phyloP scores from a whole-genome alignment of 495 filamentous ascomycete genomes.

The Podospora comata region DNA sequence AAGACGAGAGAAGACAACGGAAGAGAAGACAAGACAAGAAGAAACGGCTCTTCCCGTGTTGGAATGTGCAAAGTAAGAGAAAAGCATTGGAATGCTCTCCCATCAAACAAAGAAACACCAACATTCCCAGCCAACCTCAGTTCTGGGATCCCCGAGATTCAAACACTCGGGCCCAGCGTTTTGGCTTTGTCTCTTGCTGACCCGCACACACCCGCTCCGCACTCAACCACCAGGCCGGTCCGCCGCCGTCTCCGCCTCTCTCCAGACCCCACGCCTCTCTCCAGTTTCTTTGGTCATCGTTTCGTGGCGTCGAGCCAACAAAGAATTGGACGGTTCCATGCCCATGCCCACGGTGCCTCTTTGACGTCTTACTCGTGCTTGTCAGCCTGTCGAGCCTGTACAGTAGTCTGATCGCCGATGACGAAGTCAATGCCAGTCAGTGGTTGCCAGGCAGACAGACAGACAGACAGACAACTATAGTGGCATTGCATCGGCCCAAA shows the following conservation, averaged over 20 bases:
- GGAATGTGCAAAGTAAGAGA: too few relatives aligned
- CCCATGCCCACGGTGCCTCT: neutral
- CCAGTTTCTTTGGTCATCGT: neutral
- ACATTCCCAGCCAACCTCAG: neutral
- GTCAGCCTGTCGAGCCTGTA: neutral
- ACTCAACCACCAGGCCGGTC: neutral
- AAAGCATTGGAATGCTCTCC: neutral
- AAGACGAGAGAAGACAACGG: too few relatives aligned
- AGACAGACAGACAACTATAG: too few relatives aligned
- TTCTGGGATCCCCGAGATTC: neutral
- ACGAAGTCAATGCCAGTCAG: neutral
- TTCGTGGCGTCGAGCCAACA: neutral
- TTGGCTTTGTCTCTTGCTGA: constrained; percentile 1
- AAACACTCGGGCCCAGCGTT: constrained; percentile 3
- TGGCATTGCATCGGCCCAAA: neutral
- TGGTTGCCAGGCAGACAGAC: neutral
- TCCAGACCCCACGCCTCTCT: neutral
- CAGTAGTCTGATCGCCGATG: neutral
- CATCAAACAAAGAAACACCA: neutral
- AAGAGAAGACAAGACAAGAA: too few relatives aligned
- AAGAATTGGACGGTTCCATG: neutral
- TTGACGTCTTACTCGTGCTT: neutral
- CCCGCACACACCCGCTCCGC: neutral
- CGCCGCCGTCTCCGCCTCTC: neutral
- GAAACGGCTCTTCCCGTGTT: too few relatives aligned